A percentile compares a stretch with the other conserved stretches of the same genome.
Evolutionary conservation across 2,329 filamentous ascomycete genomes (phyloP).

Genomic region (Reticulascus tulasneorum): DNA sequence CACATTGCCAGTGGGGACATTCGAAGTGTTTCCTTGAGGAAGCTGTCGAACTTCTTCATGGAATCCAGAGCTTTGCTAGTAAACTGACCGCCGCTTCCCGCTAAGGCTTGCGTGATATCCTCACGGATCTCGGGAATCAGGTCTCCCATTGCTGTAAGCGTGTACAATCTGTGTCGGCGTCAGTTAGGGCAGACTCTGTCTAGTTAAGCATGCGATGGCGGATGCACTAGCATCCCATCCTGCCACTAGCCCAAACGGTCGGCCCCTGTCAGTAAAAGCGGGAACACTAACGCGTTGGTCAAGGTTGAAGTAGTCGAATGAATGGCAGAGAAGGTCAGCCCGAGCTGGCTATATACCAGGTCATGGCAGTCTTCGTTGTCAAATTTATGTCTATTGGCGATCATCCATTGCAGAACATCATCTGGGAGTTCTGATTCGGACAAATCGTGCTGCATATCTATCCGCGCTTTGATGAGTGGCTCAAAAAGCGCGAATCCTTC

Average conservation of each 20-base stretch:
- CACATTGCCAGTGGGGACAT: constrained; percentile 24
- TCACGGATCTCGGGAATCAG: constrained; percentile 46
- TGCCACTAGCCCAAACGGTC: no score
- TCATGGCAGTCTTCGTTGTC: constrained; percentile 25
- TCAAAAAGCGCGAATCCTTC: constrained; percentile 30
- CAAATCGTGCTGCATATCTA: no score
- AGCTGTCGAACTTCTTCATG: constrained; percentile 37
- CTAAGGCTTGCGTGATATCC: constrained; percentile 41
- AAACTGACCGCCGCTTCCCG: constrained; percentile 26
- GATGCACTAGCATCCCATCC: no score
- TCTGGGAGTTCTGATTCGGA: no score
- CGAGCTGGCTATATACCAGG: constrained; percentile 37
- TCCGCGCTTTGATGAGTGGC: constrained; percentile 29
- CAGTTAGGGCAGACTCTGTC: no score
- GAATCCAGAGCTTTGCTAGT: constrained; percentile 29
- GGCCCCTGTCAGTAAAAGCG: no score
- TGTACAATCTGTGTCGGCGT: constrained; percentile 47
- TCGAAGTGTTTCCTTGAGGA: constrained; percentile 33
- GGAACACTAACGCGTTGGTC: constrained; percentile 43
- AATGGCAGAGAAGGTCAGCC: constrained; percentile 45
- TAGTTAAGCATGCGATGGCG: no score
- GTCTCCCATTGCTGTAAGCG: constrained; percentile 46
- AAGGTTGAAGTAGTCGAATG: constrained; percentile 44
- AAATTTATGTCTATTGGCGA: constrained; percentile 32
- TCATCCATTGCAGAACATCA: constrained; percentile 46